Evolutionary conservation across 257 asterid species (phyloP), one percentile per base, ranked within the genome.

Genomic region (Vinca minor): DNA sequence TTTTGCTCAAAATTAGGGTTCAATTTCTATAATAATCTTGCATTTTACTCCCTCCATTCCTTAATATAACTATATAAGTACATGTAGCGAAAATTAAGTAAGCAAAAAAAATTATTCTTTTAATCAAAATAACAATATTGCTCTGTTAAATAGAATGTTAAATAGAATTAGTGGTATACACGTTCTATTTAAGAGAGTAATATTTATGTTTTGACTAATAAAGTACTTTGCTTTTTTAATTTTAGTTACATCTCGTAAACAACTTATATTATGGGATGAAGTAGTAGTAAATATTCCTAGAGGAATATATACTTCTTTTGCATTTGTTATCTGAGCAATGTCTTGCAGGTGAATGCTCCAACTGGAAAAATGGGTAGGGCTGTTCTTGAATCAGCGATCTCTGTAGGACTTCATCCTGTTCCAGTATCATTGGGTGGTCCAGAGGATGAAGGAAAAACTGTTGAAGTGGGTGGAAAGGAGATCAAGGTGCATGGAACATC

Each of bases 341-440:
- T 49, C 63, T 64, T 64, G 32, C 62, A 91, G 98, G 94, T 91
- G 62, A 91, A 88, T 75, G 95, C 96, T 61, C 84, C 90, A 74
- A 86, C 94, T 21, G 96, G 98, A 13, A 81, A 91, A 77, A 84
- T 91, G 95, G 98, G 98, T 17, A 80, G 86, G 74, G 88, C 96
- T 7, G 98, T 91, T 71, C 95, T 91, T 35, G 95, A 91, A 73
- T 95, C 96, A 8, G 94, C 95, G 41, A 77, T 84, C n/a, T 28
- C 95, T 65, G 98, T 94, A 23, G 98, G 98, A 53, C 92, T 84
- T 55, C 68, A 65, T n/a, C 87, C 91, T 26, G 85, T 88, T 62
- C 85, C 95, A 28, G 78, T 83, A 45, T 87, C 95, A 5, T 82
- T 91, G 64, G 84, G 96, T 12, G 87, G 95, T 68, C 83, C 90